phyloP scores from a whole-genome alignment of 495 filamentous ascomycete species.

The Bacidia rubella region DNA sequence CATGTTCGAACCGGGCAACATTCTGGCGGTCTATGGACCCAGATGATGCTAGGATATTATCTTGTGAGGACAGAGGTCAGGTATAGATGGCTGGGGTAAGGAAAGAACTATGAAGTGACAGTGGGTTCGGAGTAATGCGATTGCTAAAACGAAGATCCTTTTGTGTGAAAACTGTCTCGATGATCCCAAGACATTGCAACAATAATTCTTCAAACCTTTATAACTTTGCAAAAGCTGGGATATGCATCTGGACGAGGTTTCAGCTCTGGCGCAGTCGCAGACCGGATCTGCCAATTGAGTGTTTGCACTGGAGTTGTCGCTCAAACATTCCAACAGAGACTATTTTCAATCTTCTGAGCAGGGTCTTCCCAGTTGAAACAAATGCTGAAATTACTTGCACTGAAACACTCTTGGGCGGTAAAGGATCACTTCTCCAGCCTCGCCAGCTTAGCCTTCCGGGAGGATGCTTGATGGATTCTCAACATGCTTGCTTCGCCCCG shows the following conservation, averaged over 20 bases:
- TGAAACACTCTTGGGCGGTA: not conserved
- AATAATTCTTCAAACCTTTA: not conserved
- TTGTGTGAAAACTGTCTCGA: not conserved
- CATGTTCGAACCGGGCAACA: not conserved
- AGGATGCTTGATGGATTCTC: not conserved
- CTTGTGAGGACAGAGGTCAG: not conserved
- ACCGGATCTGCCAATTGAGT: not conserved
- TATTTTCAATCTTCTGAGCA: not conserved
- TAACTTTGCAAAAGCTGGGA: not conserved
- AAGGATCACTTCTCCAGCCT: not conserved
- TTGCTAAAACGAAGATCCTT: not conserved
- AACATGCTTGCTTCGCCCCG: not conserved
- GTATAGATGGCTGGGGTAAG: not conserved
- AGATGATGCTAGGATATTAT: not conserved
- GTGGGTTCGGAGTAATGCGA: not conserved
- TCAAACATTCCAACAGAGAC: not conserved
- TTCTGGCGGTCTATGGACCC: not conserved
- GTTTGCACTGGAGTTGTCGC: not conserved
- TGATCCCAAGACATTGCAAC: not conserved
- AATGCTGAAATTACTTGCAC: not conserved
- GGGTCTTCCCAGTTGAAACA: not conserved
- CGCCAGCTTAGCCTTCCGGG: not conserved
- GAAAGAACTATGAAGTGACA: not conserved
- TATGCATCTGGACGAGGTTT: not conserved
- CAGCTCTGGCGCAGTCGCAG: not conserved